Evolutionary conservation across 2,329 filamentous ascomycete species (phyloP), one percentile per base, ranked within the genome.

Genomic region (Akanthomyces uredinophilus): DNA sequence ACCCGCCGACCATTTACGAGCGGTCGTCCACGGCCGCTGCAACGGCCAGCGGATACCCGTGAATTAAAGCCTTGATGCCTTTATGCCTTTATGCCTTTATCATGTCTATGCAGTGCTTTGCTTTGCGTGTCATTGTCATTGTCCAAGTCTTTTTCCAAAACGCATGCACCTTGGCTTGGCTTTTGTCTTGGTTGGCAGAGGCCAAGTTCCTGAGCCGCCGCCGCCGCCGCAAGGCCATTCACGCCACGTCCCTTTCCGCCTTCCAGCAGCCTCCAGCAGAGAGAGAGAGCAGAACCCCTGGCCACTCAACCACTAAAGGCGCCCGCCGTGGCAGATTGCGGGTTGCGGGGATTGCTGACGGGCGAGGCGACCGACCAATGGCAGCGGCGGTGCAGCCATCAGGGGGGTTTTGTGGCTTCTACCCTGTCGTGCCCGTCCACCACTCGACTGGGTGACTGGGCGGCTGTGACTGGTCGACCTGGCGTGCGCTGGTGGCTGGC

Each of bases 261-360:
- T n/a, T n/a, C n/a, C 43, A 35, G 7, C 32, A 35, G 32, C 43
- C 43, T 46, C n/a, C 18, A 11, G 32, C 32, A 35, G 32, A 32
- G 5, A 32, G 29, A 32, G 5, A 32, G 29, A 35, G 1, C 32
- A 35, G 2, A 35, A 35, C 32, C 32, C 16, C 18, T 32, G 49
- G n/a, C 16, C 49, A 29, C 49, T 22, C 27, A 13, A 24, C 49
- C n/a, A 18, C 29, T 49, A 27, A 37, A 27, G 16, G 37, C 32
- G 32, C 27, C 32, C 32, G 32, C 5, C 32, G 37, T 22, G 13
- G 20, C 43, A 57, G 43, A 49, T 46, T 57, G 54, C 43, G 54
- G 54, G 54, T 46, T 57, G 54, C 43, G 54, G 54, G 54, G 54
- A 49, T 37, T 37, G 43, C 43, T 57, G 54, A 49, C 51, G 20